Percentiles rank a stretch among this genome's conserved stretches.
phyloP scores from a whole-genome alignment of 176 grass and related monocot genomes.

The Ensete ventricosum region DNA sequence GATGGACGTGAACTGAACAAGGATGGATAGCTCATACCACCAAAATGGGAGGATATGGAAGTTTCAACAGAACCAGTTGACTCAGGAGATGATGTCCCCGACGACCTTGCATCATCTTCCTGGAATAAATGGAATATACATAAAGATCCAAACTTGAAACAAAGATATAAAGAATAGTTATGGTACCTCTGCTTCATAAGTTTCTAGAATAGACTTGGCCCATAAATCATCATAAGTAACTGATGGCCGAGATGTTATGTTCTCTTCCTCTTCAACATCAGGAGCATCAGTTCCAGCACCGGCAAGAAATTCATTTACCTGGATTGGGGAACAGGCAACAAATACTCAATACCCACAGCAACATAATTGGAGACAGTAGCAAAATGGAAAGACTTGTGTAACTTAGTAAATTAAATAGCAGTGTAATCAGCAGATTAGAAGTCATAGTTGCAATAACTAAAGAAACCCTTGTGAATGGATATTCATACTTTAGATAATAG shows the following conservation, averaged over 20 bases:
- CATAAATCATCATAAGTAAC: slow-evolving; percentile 96
- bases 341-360: background rate
- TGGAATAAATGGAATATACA: slow-evolving; percentile 28
- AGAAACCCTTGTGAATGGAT: background rate
- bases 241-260: slow-evolving; percentile 80
- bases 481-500: background rate
- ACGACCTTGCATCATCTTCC: slow-evolving; percentile 95
- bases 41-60: slow-evolving; percentile 97
- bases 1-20: slow-evolving; percentile 92
- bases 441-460: background rate
- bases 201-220: slow-evolving; percentile 99
- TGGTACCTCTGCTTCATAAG: slow-evolving; percentile 69
- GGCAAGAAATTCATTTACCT: slow-evolving; percentile 99
- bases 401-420: background rate
- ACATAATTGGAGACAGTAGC: background rate
- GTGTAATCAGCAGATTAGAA: background rate
- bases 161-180: slow-evolving; percentile 15
- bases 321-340: slow-evolving; percentile 13
- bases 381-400: background rate
- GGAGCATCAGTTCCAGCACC: slow-evolving; percentile 98
- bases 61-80: slow-evolving; percentile 95
- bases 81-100: slow-evolving; percentile 84
- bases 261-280: slow-evolving; percentile 95
- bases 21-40: slow-evolving; percentile 90
- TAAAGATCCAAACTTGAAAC: slow-evolving; percentile 15